Evolutionary conservation across 2,329 filamentous ascomycete species (phyloP).

Genomic region (Talaromyces sp.): DNA sequence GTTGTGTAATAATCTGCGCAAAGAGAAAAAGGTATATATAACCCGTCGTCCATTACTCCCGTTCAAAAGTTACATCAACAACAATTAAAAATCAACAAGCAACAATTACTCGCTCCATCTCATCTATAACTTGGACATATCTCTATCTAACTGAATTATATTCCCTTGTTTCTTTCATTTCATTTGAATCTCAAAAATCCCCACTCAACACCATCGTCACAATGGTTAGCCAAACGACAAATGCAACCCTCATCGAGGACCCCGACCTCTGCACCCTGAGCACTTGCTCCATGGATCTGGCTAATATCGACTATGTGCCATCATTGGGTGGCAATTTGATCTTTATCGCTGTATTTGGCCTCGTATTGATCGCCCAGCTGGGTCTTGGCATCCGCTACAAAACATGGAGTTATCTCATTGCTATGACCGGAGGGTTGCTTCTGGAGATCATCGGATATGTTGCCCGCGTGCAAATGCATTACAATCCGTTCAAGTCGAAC

Average conservation of each 20-base stretch:
- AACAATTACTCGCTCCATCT: no score
- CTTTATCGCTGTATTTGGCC: slow-evolving; percentile 47
- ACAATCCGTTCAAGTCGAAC: slow-evolving; percentile 40
- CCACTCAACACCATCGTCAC: not conserved
- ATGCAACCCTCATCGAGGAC: slow-evolving; percentile 2
- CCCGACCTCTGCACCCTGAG: slow-evolving; percentile 28
- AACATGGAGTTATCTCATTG: slow-evolving; percentile 47
- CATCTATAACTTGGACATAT: no score
- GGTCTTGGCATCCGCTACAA: slow-evolving; percentile 41
- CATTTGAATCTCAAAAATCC: no score
- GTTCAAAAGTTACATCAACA: not conserved
- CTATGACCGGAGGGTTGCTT: slow-evolving; percentile 49
- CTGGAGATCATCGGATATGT: slow-evolving; percentile 56
- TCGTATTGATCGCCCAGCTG: slow-evolving; percentile 37
- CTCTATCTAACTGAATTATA: not conserved
- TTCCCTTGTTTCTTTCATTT: no score
- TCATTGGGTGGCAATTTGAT: slow-evolving; percentile 48
- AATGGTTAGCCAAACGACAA: not conserved
- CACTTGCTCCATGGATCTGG: slow-evolving; percentile 28
- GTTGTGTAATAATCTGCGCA: not conserved
- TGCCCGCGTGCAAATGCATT: slow-evolving; percentile 51
- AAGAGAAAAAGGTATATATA: not conserved
- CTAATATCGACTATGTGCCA: slow-evolving; percentile 51
- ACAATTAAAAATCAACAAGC: not conserved
- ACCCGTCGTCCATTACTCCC: not conserved